Base-by-base conservation (phyloP, 129 eudicot genomes). In the Lactuca sativa region DNA sequence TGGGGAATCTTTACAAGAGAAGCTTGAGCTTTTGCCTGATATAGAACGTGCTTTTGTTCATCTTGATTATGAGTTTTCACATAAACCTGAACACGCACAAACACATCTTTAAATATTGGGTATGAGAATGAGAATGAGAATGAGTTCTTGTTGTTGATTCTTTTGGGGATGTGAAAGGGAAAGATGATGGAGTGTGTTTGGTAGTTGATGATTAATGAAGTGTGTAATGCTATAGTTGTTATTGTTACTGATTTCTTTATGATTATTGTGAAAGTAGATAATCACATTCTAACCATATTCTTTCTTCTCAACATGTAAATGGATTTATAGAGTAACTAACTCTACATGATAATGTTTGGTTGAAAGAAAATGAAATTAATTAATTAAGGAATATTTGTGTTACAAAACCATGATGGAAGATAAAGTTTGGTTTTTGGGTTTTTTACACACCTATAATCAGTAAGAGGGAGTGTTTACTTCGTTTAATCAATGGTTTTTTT, bases 21-120 rank as follows among this genome's bases (percentile, higher is more conserved):
- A 88, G 77, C 86, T 88, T 7, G 95, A 88, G 74, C 80, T 48
- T 15, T 59, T 88, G 70, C 95, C 95, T 4, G 95, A 88, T 56
- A 88, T 88, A 3, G 95, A 88, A 16, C 84, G 95, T 4, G 95
- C 95, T 4, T 88, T 88, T 69, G 95, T 88, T 75, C 95, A 88
- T 67, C 86, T 88, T 12, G 95, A 88, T 56, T 88, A 88, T 6
- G 95, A 88, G 74, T 88, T 37, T 70, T 77, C 80, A 56, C 95
- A 88, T 78, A 88, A 85, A 73, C 95, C 95, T 0, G 95, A 85
- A 64, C 95, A 88, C 41, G 90, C 95, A 52, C 83, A 73, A n/a
- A 82, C 93, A 9, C 83, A 87, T 70, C 80, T 32, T 30, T 77
- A 71, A 66, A 25, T 16, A 21, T 25, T 2, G 31, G 13, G 9